phyloP scores from a whole-genome alignment of 345 rosid genomes.

The Aquilaria sinensis region DNA sequence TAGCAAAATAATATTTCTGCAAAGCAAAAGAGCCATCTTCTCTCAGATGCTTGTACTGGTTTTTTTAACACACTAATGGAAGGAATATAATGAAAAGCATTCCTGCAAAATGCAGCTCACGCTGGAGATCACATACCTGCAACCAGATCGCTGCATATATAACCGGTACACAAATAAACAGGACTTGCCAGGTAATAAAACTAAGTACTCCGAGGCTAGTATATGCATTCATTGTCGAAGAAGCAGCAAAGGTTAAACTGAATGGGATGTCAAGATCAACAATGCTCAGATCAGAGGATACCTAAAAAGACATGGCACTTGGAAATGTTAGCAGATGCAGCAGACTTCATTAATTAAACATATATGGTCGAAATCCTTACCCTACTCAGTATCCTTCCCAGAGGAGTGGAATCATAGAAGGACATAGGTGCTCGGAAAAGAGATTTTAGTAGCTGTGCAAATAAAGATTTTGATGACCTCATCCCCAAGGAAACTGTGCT shows the following conservation, averaged over 20 bases:
- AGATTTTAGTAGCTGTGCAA: conserved; percentile 62
- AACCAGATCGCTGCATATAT: conserved; percentile 55
- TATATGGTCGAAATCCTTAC: conserved; percentile 26
- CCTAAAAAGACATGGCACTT: conserved; percentile 26
- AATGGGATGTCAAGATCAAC: conserved; percentile 90
- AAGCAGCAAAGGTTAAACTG: conserved; percentile 52
- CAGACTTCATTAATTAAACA: not conserved
- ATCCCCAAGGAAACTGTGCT: conserved; percentile 39
- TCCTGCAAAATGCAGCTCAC: not conserved
- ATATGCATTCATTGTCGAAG: conserved; percentile 51
- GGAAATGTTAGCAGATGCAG: not conserved
- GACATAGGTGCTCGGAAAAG: conserved; percentile 75
- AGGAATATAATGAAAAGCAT: not conserved
- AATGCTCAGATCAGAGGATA: conserved; percentile 81
- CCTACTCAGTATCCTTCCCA: conserved; percentile 74
- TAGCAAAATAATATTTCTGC: conserved; percentile 74
- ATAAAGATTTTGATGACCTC: conserved; percentile 54
- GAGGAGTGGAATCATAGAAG: conserved; percentile 70
- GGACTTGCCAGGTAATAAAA: conserved; percentile 85
- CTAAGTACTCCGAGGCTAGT: conserved; percentile 75
- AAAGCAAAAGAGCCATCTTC: not conserved
- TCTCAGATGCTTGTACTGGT: not conserved
- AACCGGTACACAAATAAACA: conserved; percentile 73
- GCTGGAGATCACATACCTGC: conserved; percentile 45
- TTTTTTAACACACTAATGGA: not conserved